Base-by-base conservation (phyloP, 768 basidiomycete species). In the Coprinopsis sp. region DNA sequence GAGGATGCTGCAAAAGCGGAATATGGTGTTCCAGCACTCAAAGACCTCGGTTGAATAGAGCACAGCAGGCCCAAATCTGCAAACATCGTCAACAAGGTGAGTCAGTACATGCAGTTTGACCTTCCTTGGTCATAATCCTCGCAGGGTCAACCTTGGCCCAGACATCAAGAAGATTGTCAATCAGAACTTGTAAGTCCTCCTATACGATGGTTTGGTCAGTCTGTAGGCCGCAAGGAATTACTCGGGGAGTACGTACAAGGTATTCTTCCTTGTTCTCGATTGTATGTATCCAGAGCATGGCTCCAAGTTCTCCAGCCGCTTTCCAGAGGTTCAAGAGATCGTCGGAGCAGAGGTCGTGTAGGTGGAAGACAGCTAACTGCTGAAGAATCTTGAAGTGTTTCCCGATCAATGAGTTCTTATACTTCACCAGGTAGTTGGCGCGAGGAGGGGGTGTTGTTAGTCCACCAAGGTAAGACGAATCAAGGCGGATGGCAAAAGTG, bases 11-110 rank as follows among this genome's bases (percentile, higher is more conserved):
- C 62, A 62, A 2, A 61, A 13, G 0, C 67, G 58, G 37, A 73
- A 72, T 11, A 74, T 52, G 3, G 58, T 61, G 48, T 74, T 73
- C 49, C 51, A 73, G 16, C 55, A 59, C 44, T 74, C 72, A 45
- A 61, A 73, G 0, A 56, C 42, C 49, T 74, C 71, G 0, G 69
- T 73, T 1, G 68, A 58, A 28, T 52, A 62, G 0, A 57, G 42
- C 18, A 71, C 54, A 1, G 58, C 51, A 0, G 68, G 71, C 7
- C 71, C 69, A 53, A 62, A 64, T 0, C 57, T 45, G 2, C 51
- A 50, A 19, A 67, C 58, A 48, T 71, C 60, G 1, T 61, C 41
- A 0, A 42, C 7, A 1, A 64, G 33, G 45, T 68, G 66, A 6
- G 51, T 16, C 6, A 72, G 59, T 1, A 68, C 31, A 40, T 69